Evolutionary conservation across 345 rosid species (phyloP).

Genomic region (Euphorbia peplus): DNA sequence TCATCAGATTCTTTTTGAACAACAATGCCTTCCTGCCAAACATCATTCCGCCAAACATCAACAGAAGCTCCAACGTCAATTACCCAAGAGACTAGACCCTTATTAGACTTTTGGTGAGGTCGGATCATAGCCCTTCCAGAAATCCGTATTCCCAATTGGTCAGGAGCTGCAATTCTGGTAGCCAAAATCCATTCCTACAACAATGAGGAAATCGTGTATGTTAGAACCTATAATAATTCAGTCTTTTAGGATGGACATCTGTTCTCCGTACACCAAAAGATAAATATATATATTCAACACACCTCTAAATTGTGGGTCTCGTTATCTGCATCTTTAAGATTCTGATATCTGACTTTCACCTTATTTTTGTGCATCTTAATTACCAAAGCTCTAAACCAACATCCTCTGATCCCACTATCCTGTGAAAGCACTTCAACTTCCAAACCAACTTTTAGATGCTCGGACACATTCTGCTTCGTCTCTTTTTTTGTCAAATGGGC

Average conservation of each 20-base stretch:
- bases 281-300: not conserved
- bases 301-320: conserved; percentile 71
- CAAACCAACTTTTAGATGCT: conserved; percentile 48
- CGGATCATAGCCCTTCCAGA: conserved; percentile 54
- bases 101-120: conserved; percentile 29
- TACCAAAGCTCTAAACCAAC: conserved; percentile 73
- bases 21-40: conserved; percentile 91
- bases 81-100: conserved; percentile 20
- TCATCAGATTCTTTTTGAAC: conserved; percentile 47
- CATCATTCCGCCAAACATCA: conserved; percentile 85
- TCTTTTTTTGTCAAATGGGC: conserved; percentile 15
- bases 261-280: not conserved
- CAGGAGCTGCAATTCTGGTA: conserved; percentile 49
- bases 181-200: conserved; percentile 77
- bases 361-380: conserved; percentile 57
- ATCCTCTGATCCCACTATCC: conserved; percentile 85
- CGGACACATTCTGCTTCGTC: conserved; percentile 18
- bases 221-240: too few relatives aligned
- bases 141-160: conserved; percentile 46
- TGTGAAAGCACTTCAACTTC: conserved; percentile 68
- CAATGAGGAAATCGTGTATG: not conserved
- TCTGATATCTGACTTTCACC: conserved; percentile 77
- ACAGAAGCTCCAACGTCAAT: conserved; percentile 57
- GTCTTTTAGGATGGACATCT: not conserved
- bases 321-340: conserved; percentile 60